Evolutionary conservation across 2,329 filamentous ascomycete species (phyloP).

Genomic region (Stachybotrys elegans): DNA sequence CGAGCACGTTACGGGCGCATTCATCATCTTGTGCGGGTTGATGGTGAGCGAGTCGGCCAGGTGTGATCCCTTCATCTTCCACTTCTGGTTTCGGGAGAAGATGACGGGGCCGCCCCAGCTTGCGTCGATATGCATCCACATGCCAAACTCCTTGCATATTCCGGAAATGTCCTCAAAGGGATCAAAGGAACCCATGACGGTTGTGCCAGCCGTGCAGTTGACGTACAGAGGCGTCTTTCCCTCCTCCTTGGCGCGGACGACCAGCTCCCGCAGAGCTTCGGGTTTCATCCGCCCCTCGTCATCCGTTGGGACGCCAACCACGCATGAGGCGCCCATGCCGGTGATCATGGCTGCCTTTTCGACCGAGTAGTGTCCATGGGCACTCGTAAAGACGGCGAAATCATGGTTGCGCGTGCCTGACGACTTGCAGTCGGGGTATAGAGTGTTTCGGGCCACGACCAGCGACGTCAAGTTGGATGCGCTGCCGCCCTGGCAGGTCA

Average conservation of each 20-base stretch:
- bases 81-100: constrained; percentile 62
- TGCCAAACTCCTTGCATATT: constrained; percentile 63
- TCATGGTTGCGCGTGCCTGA: constrained; percentile 59
- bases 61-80: constrained; percentile 64
- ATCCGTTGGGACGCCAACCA: constrained; percentile 73
- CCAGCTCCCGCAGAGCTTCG: constrained; percentile 55
- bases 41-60: constrained; percentile 78
- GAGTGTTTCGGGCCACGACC: constrained; percentile 78
- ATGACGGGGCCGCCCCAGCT: constrained; percentile 84
- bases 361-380: constrained; percentile 89
- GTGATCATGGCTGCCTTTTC: constrained; percentile 92
- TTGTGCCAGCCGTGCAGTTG: constrained; percentile 92
- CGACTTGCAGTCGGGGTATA: constrained; percentile 74
- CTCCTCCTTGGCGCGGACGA: constrained; percentile 55
- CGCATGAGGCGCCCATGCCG: constrained; percentile 72
- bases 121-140: constrained; percentile 93
- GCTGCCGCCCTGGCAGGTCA: constrained; percentile 76
- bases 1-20: constrained; percentile 82
- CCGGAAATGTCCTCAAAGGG: constrained; percentile 65
- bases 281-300: constrained; percentile 65
- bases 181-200: constrained; percentile 85
- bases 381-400: constrained; percentile 83
- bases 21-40: constrained; percentile 97
- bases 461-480: constrained; percentile 83
- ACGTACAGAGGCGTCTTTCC: constrained; percentile 88